Evolutionary conservation across 2,329 filamentous ascomycete genomes (phyloP), one percentile per base, ranked within the genome.

Genomic region (Diaporthe sp.): DNA sequence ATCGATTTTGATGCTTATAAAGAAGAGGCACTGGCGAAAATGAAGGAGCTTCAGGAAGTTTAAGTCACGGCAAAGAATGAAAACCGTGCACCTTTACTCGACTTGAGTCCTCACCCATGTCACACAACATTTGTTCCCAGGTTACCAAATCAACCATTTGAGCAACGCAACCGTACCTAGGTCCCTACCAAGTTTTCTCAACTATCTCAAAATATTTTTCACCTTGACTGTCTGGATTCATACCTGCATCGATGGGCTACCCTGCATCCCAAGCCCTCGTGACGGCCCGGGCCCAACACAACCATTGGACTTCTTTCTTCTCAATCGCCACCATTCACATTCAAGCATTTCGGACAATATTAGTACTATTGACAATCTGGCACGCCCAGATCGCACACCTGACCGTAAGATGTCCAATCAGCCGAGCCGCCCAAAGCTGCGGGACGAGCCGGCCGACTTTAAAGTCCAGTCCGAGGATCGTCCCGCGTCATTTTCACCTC

Each of bases 1-100:
- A 67, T 77, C 19, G 76, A 76, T 37, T 68, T 76, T 25, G 37
- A 46, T 31, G 44, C 46, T 28, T 74, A 76, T 42, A 75, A 77
- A 28, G 34, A 61, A 39, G 73, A 77, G 42, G 75, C 75, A 13
- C 13, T 76, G 69, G 42, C 28, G 4, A 74, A 74, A 13, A 58
- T 76, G 71, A 70, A 58, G n/a, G 71, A 59, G 28, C 62, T 76
- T 37, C 25, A 65, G 28, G 49, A 19, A 13, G 10, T n/a, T 31
- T 71, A 57, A 75, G 55, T 42, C 1, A 3, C 12, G 7, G n/a
- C n/a, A 28, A 15, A 15, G 5, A 28, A 49, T 4, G 3, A 22
- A 1, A 1, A 49, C 19, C 44, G 25, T 25, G 25, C 44, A 22
- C 7, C 17, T 22, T 49, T 49, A 49, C 19, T 49, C 17, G 1